phyloP scores from a whole-genome alignment of 139 green algal genomes.

The Nannochloris sp. region DNA sequence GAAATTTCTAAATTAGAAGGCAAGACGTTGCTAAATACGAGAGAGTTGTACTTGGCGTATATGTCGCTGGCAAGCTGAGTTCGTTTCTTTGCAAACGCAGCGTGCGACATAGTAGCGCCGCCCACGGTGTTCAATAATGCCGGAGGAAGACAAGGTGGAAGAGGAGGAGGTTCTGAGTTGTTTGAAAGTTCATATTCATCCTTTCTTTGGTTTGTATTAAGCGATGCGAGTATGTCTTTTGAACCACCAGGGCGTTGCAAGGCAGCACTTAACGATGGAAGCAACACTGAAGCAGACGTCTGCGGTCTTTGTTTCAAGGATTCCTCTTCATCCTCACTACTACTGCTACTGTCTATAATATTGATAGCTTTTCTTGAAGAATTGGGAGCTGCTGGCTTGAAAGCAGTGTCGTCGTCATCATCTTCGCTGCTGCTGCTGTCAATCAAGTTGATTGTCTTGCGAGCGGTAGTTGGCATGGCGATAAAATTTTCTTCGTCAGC shows the following conservation, averaged over 20 bases:
- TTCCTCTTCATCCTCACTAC: not conserved
- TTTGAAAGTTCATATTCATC: too few relatives aligned
- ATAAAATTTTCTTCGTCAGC: not conserved
- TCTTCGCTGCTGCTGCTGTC: slow-evolving; percentile 9
- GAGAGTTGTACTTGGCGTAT: slow-evolving; percentile 35
- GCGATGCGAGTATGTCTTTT: too few relatives aligned
- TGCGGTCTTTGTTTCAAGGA: too few relatives aligned
- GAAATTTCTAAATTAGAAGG: slow-evolving; percentile 42
- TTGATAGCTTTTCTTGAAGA: not conserved
- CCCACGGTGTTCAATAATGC: too few relatives aligned
- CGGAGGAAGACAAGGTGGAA: too few relatives aligned
- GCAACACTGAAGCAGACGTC: too few relatives aligned
- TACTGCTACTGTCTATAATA: not conserved
- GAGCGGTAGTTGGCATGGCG: not conserved
- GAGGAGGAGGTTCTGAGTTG: too few relatives aligned
- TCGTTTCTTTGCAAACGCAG: slow-evolving; percentile 27
- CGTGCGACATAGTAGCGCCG: too few relatives aligned
- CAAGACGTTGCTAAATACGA: slow-evolving; percentile 35
- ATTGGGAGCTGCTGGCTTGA: not conserved
- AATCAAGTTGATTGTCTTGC: slow-evolving; percentile 4
- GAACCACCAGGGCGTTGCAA: too few relatives aligned
- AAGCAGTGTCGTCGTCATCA: not conserved
- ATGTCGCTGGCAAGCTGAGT: slow-evolving; percentile 18
- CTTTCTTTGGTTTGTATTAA: too few relatives aligned
- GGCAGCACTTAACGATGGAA: too few relatives aligned